Percentiles rank a stretch among this genome's conserved stretches.
Evolutionary conservation across 2,329 filamentous ascomycete species (phyloP).

Genomic region (Arthrobotrys sinensis): DNA sequence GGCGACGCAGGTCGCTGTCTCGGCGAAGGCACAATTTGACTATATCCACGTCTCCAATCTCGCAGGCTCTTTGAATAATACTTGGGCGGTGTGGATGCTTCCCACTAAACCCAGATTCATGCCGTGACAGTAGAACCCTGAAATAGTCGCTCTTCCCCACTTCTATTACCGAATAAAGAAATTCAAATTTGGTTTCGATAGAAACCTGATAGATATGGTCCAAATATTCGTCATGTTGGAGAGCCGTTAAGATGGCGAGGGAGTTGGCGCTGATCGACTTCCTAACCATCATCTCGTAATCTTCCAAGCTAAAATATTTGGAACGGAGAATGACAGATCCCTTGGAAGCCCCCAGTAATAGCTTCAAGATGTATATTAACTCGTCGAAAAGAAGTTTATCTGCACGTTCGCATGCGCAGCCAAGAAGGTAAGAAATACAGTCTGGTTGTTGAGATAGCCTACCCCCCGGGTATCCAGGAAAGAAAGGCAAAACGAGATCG

Average conservation of each 20-base stretch:
- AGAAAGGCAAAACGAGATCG: background rate
- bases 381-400: background rate
- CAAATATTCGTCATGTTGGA: background rate
- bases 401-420: background rate
- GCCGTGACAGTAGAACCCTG: background rate
- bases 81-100: background rate
- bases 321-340: background rate
- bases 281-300: background rate
- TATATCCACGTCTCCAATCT: background rate
- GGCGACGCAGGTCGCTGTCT: background rate
- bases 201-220: background rate
- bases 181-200: background rate
- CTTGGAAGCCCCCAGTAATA: background rate
- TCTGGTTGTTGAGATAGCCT: constrained; percentile 9
- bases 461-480: background rate
- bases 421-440: background rate
- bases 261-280: background rate
- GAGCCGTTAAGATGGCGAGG: background rate
- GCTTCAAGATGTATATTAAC: background rate
- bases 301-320: background rate
- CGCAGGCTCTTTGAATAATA: background rate
- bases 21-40: background rate
- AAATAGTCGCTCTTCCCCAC: background rate
- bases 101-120: background rate
- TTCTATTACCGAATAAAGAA: background rate